Percentiles rank a stretch among this genome's conserved stretches.
phyloP scores from a whole-genome alignment of 192 early-diverging fungal species.

The Borealophlyctis nickersoniae region DNA sequence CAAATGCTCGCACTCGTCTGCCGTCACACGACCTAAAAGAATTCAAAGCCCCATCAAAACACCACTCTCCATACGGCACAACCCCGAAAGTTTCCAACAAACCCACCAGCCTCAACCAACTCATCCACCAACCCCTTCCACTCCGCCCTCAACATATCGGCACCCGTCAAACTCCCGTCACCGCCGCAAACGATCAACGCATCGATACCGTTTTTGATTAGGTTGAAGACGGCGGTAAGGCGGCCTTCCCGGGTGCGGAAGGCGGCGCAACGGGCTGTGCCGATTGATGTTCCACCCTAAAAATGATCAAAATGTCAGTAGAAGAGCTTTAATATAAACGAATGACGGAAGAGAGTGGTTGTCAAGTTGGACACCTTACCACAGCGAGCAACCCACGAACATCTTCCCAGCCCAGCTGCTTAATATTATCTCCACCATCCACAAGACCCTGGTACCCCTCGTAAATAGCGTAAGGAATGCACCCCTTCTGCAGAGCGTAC shows the following conservation, averaged over 20 bases:
- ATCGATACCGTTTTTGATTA: slow-evolving; percentile 91
- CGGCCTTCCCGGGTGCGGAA: slow-evolving; percentile 86
- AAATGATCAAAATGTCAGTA: too few species aligned
- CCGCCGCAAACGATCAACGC: slow-evolving; percentile 94
- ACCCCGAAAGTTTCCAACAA: not conserved
- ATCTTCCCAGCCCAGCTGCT: slow-evolving; percentile 81
- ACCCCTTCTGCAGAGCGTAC: slow-evolving; percentile 76
- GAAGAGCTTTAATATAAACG: too few species aligned
- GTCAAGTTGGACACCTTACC: slow-evolving; percentile 33
- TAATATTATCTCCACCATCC: slow-evolving; percentile 85
- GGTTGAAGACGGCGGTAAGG: slow-evolving; percentile 73
- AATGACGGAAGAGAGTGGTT: too few species aligned
- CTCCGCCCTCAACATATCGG: slow-evolving; percentile 85
- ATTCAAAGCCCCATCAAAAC: not conserved
- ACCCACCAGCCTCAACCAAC: slow-evolving; percentile 51
- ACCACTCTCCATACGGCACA: not conserved
- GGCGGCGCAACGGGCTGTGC: slow-evolving; percentile 84
- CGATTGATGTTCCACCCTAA: slow-evolving; percentile 92
- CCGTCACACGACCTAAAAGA: slow-evolving; percentile 46
- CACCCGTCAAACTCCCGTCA: slow-evolving; percentile 95
- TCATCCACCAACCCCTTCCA: slow-evolving; percentile 82
- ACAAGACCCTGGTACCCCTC: slow-evolving; percentile 97
- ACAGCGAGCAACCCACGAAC: slow-evolving; percentile 81
- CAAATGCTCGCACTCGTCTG: slow-evolving; percentile 57
- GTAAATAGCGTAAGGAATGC: slow-evolving; percentile 84